Evolutionary conservation across 805 yeast species (phyloP).

Genomic region (Candida palmyrensis): DNA sequence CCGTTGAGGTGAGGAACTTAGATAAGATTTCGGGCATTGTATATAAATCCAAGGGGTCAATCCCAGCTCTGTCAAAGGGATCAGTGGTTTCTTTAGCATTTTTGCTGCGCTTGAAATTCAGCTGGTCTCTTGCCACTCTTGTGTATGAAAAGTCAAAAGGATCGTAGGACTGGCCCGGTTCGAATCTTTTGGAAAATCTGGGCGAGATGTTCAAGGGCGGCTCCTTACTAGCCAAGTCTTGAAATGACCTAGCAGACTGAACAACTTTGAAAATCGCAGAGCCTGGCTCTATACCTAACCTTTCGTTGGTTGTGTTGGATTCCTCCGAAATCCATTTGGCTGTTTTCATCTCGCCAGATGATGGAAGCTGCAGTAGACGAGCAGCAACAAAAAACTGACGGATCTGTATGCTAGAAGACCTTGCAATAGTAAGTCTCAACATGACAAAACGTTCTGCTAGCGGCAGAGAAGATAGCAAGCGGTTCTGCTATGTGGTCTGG

Average conservation of each 20-base stretch:
- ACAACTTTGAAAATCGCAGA: slow-evolving; percentile 4
- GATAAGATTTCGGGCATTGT: slow-evolving; percentile 68
- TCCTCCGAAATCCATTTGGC: slow-evolving; percentile 4
- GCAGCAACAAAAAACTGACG: too few relatives aligned
- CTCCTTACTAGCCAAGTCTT: slow-evolving; percentile 16
- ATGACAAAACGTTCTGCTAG: too few relatives aligned
- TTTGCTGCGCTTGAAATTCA: slow-evolving; percentile 18
- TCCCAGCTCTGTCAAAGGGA: slow-evolving; percentile 44
- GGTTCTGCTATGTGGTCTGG: too few relatives aligned
- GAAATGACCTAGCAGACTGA: slow-evolving; percentile 20
- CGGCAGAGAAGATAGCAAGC: too few relatives aligned
- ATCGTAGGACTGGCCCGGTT: slow-evolving; percentile 56
- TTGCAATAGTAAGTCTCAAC: too few relatives aligned
- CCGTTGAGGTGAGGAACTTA: slow-evolving; percentile 61
- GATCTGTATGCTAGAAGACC: too few relatives aligned
- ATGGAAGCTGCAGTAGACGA: slow-evolving; percentile 3
- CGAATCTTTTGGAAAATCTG: slow-evolving; percentile 42
- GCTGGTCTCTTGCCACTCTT: slow-evolving; percentile 47
- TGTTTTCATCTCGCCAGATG: slow-evolving; percentile 4
- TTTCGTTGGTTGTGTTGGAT: background rate
- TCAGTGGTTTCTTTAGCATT: slow-evolving; percentile 17
- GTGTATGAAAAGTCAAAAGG: slow-evolving; percentile 76
- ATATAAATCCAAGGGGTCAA: slow-evolving; percentile 68
- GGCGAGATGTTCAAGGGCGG: slow-evolving; percentile 31
- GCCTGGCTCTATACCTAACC: too few relatives aligned